Conservation (phyloP, 2,329 filamentous ascomycete genomes). For the Scedosporium minutisporum region DNA sequence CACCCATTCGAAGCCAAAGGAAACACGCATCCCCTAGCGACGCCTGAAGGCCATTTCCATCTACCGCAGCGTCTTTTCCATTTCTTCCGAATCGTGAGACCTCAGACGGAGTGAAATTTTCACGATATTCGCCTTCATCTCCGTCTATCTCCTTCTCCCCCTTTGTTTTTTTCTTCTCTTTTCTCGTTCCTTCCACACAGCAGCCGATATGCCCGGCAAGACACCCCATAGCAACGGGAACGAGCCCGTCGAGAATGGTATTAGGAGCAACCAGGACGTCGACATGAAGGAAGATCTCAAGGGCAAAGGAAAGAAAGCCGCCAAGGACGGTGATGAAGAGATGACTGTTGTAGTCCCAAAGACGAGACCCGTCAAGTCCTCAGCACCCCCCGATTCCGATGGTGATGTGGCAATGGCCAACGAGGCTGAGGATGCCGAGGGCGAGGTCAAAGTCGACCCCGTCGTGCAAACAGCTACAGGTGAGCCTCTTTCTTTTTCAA, state of each 20-base stretch:
- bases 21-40: neutral
- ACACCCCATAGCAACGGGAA: slow-evolving; percentile 64
- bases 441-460: slow-evolving; percentile 49
- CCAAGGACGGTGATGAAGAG: slow-evolving; percentile 63
- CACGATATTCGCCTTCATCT: neutral
- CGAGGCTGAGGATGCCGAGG: slow-evolving; percentile 37
- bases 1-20: neutral
- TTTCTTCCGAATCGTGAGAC: neutral
- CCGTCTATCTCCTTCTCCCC: neutral
- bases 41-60: neutral
- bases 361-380: slow-evolving; percentile 48
- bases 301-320: slow-evolving; percentile 53
- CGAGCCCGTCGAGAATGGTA: slow-evolving; percentile 58
- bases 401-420: slow-evolving; percentile 63
- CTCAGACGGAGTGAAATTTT: neutral
- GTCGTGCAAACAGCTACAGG: slow-evolving; percentile 31
- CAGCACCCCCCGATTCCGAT: slow-evolving; percentile 51
- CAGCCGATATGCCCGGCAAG: slow-evolving; percentile 54
- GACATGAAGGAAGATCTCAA: slow-evolving; percentile 64
- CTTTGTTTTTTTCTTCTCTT: neutral
- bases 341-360: slow-evolving; percentile 70
- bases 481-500: slow-evolving; percentile 23
- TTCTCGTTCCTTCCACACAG: neutral
- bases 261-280: slow-evolving; percentile 46
- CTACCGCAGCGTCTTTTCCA: neutral